These are phyloP conservation scores for Rehmannia glutinosa DNA, from an alignment of 257 asterid genomes.

Conservation along the genomic window DNA sequence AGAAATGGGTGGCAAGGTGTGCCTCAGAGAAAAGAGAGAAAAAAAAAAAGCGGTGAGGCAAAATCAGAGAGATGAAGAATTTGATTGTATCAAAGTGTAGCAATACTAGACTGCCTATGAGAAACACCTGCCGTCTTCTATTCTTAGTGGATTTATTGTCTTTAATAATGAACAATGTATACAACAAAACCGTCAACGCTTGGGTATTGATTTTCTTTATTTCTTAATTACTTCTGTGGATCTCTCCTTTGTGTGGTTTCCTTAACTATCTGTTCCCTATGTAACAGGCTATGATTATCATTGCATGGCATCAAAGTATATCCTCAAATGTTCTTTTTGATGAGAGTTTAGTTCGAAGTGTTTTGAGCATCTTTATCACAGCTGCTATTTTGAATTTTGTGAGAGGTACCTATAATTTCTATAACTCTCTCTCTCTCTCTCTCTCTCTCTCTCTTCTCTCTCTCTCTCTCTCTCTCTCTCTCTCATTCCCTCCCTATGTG, in stretches of 20 bases:
- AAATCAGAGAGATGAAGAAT: too few species aligned
- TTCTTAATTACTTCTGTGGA: not conserved
- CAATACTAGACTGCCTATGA: too few species aligned
- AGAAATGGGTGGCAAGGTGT: too few species aligned
- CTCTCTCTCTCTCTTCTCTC: not conserved
- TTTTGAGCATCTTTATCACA: conserved; percentile 92
- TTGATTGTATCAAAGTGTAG: too few species aligned
- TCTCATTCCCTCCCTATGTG: not conserved
- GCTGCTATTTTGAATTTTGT: conserved; percentile 82
- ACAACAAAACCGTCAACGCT: not conserved
- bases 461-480: not conserved
- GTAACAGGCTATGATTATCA: conserved; percentile 85
- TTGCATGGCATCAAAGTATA: conserved; percentile 85
- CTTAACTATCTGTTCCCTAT: conserved; percentile 10
- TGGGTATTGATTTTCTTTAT: not conserved
- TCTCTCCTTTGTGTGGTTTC: not conserved
- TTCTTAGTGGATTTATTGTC: not conserved
- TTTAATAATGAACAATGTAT: not conserved
- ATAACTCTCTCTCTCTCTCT: not conserved
- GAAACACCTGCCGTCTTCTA: too few species aligned
- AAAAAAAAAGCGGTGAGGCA: too few species aligned
- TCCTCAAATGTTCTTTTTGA: conserved; percentile 55
- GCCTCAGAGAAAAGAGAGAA: too few species aligned
- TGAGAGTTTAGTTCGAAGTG: conserved; percentile 56
- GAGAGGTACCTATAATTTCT: conserved; percentile 51